Conservation (phyloP, 2,329 filamentous ascomycete species). For the Pestalotiopsis sp. region DNA sequence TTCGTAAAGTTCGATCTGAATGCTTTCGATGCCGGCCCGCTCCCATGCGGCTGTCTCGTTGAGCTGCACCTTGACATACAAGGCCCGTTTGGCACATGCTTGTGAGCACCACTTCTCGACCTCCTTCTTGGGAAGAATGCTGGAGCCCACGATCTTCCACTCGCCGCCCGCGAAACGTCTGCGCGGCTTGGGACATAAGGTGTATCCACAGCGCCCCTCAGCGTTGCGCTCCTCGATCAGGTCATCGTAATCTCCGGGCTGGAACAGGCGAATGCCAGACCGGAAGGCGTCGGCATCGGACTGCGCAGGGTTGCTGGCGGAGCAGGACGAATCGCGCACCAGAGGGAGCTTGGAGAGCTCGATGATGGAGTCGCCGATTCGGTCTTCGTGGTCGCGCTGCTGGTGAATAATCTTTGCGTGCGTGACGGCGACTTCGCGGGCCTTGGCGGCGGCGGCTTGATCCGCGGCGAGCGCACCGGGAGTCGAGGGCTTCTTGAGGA, state of each 20-base stretch:
- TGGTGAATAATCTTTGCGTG: slow-evolving; percentile 84
- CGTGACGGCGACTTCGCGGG: slow-evolving; percentile 70
- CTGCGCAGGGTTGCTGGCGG: slow-evolving; percentile 42
- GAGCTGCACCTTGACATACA: slow-evolving; percentile 89
- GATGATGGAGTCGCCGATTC: slow-evolving; percentile 75
- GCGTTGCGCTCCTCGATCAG: slow-evolving; percentile 88
- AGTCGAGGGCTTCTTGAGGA: slow-evolving; percentile 59
- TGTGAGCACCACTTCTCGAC: slow-evolving; percentile 87
- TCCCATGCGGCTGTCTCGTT: slow-evolving; percentile 86
- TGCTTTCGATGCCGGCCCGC: slow-evolving; percentile 61
- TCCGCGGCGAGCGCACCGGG: slow-evolving; percentile 42
- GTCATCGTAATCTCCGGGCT: slow-evolving; percentile 87
- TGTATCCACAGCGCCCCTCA: slow-evolving; percentile 80
- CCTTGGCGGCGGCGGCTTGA: slow-evolving; percentile 39
- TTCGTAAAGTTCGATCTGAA: slow-evolving; percentile 65
- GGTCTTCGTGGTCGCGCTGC: slow-evolving; percentile 75
- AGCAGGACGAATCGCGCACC: slow-evolving; percentile 28
- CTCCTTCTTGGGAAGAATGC: slow-evolving; percentile 72
- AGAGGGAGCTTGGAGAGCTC: slow-evolving; percentile 66
- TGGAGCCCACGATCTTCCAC: slow-evolving; percentile 70
- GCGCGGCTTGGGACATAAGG: slow-evolving; percentile 72
- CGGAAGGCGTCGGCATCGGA: slow-evolving; percentile 70
- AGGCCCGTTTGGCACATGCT: slow-evolving; percentile 75
- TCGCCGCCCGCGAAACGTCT: slow-evolving; percentile 59
- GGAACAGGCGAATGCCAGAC: slow-evolving; percentile 70